Percentiles rank a stretch among this genome's conserved stretches.
phyloP scores from a whole-genome alignment of 164 flowering plant genomes.

The Paratinospora sagittata region DNA sequence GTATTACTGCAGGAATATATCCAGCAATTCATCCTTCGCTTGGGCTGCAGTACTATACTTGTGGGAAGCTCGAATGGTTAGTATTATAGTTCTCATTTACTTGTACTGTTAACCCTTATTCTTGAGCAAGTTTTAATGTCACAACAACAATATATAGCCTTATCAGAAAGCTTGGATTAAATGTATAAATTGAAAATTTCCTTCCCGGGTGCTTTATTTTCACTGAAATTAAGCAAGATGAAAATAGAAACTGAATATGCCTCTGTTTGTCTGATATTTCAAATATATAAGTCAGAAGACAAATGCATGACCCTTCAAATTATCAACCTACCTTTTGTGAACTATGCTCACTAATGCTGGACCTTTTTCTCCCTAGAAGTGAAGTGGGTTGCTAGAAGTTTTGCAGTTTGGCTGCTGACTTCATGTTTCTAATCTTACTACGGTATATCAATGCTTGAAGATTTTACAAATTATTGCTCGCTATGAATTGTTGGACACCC shows the following conservation, averaged over 20 bases:
- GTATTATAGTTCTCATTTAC: slow-evolving; percentile 7
- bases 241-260: no score
- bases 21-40: slow-evolving; percentile 68
- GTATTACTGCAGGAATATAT: slow-evolving; percentile 59
- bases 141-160: neutral
- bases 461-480: neutral
- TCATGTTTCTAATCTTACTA: neutral
- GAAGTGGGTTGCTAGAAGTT: neutral
- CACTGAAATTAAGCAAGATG: neutral
- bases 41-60: slow-evolving; percentile 81
- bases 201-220: neutral
- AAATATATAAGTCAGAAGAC: neutral
- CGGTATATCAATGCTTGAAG: no score
- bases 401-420: neutral
- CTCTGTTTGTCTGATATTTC: neutral
- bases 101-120: neutral
- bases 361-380: neutral
- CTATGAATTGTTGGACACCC: neutral
- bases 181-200: neutral
- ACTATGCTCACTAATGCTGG: neutral
- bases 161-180: neutral
- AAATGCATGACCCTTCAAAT: neutral
- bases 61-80: slow-evolving; percentile 96
- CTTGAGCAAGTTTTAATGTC: neutral
- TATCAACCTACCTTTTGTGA: neutral